Base-by-base conservation (phyloP, 169 alveolate genomes). In the Ichthyophthirius multifiliis region DNA sequence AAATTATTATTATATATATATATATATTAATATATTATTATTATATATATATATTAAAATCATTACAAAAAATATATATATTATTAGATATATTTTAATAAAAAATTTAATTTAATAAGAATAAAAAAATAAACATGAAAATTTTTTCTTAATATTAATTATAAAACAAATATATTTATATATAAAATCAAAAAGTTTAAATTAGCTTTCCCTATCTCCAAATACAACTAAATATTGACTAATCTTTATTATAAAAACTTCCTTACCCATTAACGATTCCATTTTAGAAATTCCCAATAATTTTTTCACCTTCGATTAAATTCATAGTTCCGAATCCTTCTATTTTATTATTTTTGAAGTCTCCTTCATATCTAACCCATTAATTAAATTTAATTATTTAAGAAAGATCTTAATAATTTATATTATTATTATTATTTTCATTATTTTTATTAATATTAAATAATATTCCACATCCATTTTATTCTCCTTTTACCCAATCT, bases 341-440 rank as follows among this genome's bases (percentile, higher is more conserved):
- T 1, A 55, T 55, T 55, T 20, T 3, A 23, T 16, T 55, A 27
- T 55, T 34, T 23, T 55, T 55, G 43, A 55, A 27, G 31, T 55
- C 71, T 15, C 71, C 71, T 55, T 55, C 71, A 23, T 55, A 55
- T 55, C 71, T 55, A 6, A 55, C 1, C 71, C 71, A 55, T 27
- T 10, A 55, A 23, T 55, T 55, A 12, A 27, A 55, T 16, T 18
- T n/a, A 27, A 55, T 5, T 27, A 55, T 55, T 27, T 55, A 55
- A 15, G 71, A 55, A 27, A 55, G 71, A 7, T 55, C 39, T 4
- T 3, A 27, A 27, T 55, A 39, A 7, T 55, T 39, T 27, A 55
- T 27, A 3, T 2, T 9, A 55, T 18, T 16, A 27, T 23, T 6
- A 27, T 55, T 18, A 3, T 7, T 55, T 4, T n/a, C n/a, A n/a